Evolutionary conservation across 192 early-diverging fungal species (phyloP), one percentile per base, ranked within the genome.

Genomic region (Paraglomus occultum): DNA sequence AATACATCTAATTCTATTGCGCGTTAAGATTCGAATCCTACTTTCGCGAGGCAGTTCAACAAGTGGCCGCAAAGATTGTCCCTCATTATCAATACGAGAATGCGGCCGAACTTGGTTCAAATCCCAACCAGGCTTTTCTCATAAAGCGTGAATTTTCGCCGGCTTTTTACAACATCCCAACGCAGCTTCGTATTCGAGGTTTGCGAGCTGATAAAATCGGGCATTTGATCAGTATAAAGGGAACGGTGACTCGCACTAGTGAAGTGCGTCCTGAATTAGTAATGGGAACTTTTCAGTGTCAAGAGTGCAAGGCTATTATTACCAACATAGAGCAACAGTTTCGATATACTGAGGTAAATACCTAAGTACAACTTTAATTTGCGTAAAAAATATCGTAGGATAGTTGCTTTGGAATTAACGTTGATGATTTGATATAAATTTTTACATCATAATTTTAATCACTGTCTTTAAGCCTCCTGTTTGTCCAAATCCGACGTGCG

Each of bases 261-360:
- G 95, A 99, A 82, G 95, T 99, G 39, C 80, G 97, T 45, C 97
- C 97, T 9, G 97, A 99, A 83, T 84, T 99, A 7, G 59, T 98
- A 14, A 89, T 82, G 72, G 97, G 94, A 38, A 89, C 92, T 8
- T 99, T 99, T 76, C 84, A 85, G 40, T 99, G 97, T 78, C 74
- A 82, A 49, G 93, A 93, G 51, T 99, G 97, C 76, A 78, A 80
- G 49, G 79, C 84, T 6, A 67, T 89, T n/a, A 85, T 93, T 55
- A 85, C 86, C 11, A 87, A 95, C 59, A 91, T 99, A 22, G 89
- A 89, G 74, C 97, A 99, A 80, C 93, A 99, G 77, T 99, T 98
- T 79, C 88, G 89, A 73, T 99, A 96, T 77, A 96, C 94, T 6
- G 93, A 96, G 78, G 91, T 91, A 78, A 53, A 18, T 54, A 55